phyloP scores from a whole-genome alignment of 345 rosid genomes.

The Syzygium oleosum region DNA sequence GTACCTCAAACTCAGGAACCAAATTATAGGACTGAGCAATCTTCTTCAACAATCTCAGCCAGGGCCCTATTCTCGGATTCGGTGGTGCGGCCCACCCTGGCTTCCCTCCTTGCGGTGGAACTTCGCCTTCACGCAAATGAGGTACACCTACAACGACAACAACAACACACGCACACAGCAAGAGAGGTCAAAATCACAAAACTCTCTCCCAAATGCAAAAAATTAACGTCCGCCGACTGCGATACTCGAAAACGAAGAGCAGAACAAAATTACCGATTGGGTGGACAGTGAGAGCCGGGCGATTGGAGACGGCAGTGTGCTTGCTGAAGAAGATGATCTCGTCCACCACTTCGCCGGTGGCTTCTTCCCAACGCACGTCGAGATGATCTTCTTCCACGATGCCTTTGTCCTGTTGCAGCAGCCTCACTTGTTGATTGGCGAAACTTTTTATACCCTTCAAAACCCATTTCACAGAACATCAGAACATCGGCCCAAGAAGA shows the following conservation, averaged over 20 bases:
- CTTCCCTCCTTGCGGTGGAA: slow-evolving; percentile 74
- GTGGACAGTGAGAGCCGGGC: slow-evolving; percentile 85
- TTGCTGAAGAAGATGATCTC: slow-evolving; percentile 84
- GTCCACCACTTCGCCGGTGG: slow-evolving; percentile 66
- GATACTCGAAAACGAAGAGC: neutral
- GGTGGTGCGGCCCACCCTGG: slow-evolving; percentile 92
- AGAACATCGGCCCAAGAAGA: neutral
- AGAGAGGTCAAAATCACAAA: neutral
- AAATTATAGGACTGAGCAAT: slow-evolving; percentile 57
- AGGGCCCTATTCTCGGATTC: slow-evolving; percentile 77
- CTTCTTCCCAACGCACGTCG: slow-evolving; percentile 77
- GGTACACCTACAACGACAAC: slow-evolving; percentile 46
- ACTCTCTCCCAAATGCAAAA: neutral
- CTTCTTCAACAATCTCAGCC: slow-evolving; percentile 68
- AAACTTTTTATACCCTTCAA: slow-evolving; percentile 53
- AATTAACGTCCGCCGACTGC: neutral
- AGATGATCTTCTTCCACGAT: slow-evolving; percentile 73
- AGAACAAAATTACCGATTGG: slow-evolving; percentile 49
- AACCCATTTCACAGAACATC: neutral
- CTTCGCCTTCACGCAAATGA: slow-evolving; percentile 62
- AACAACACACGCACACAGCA: neutral
- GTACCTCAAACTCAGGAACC: slow-evolving; percentile 92
- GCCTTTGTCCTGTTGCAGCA: slow-evolving; percentile 52
- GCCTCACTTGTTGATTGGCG: slow-evolving; percentile 37
- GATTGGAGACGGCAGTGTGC: slow-evolving; percentile 90